Conservation (phyloP, 2,329 filamentous ascomycete genomes). For the Emergomyces pasteurianus region DNA sequence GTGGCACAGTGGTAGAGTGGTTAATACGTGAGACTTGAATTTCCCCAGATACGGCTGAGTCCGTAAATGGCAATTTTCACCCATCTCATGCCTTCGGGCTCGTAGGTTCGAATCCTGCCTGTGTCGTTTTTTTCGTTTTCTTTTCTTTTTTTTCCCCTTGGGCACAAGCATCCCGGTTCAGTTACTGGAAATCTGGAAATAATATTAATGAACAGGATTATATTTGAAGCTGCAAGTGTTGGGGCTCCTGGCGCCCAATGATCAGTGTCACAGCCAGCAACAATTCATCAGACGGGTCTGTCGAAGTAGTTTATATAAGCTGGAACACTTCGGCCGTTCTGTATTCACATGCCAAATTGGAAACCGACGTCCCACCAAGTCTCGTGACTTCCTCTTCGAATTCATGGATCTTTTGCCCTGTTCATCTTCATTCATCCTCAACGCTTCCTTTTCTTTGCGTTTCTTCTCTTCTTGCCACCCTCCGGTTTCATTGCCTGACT, state of each 20-base stretch:
- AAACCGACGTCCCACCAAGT: neutral
- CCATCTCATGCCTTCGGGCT: constrained; percentile 3
- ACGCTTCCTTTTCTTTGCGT: neutral
- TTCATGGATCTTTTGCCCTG: too few species aligned
- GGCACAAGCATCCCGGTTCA: too few species aligned
- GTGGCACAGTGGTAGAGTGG: constrained; percentile 3
- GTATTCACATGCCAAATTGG: constrained; percentile 4
- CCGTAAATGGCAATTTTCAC: neutral
- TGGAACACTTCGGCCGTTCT: neutral
- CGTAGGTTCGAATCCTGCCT: constrained; percentile 5
- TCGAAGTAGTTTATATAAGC: neutral
- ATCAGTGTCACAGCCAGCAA: too few species aligned
- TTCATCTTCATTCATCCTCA: neutral
- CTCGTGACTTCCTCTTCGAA: neutral
- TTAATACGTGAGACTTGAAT: constrained; percentile 4
- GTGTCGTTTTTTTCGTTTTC: neutral
- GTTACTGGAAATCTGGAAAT: too few species aligned
- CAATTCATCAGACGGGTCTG: too few species aligned
- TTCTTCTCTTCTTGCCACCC: neutral
- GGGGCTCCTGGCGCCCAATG: too few species aligned
- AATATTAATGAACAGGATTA: too few species aligned
- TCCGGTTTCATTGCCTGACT: neutral
- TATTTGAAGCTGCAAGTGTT: too few species aligned
- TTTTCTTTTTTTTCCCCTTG: neutral
- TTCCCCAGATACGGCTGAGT: neutral